Evolutionary conservation across 345 rosid genomes (phyloP).

Genomic region (Erucastrum elatum): DNA sequence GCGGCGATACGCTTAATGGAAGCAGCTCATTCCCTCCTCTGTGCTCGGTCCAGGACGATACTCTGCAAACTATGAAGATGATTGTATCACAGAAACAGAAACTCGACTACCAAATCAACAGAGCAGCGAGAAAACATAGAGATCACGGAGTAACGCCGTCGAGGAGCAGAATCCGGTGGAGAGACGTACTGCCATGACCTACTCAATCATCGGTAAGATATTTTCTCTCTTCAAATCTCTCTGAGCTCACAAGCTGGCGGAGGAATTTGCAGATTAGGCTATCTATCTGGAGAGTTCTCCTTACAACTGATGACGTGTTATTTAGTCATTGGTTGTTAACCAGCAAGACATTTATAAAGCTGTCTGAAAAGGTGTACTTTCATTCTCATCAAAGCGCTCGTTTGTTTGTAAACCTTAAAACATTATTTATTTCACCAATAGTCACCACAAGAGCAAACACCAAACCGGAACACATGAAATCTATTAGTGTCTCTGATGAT

Average conservation of each 20-base stretch:
- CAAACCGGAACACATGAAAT: constrained; percentile 63
- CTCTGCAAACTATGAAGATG: constrained; percentile 42
- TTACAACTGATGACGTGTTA: constrained; percentile 24
- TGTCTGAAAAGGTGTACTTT: constrained; percentile 5
- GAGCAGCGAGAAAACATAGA: background rate
- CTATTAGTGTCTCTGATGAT: constrained; percentile 61
- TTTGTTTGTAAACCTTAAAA: constrained; percentile 11
- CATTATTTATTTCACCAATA: constrained; percentile 50
- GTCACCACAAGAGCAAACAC: constrained; percentile 72
- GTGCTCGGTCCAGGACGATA: constrained; percentile 47
- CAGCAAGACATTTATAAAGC: constrained; percentile 17
- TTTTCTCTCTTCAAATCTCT: background rate
- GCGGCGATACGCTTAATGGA: constrained; percentile 46
- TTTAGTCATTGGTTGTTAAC: background rate
- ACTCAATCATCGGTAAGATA: constrained; percentile 52
- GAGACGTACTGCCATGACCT: constrained; percentile 68
- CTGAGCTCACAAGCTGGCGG: constrained; percentile 25
- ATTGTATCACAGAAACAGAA: background rate
- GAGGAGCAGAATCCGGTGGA: constrained; percentile 54
- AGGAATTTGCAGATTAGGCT: constrained; percentile 35
- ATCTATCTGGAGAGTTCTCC: constrained; percentile 20
- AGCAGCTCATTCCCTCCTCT: constrained; percentile 51
- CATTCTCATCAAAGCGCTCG: constrained; percentile 25
- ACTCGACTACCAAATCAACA: background rate
- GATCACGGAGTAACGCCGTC: constrained; percentile 51